Base-by-base conservation (phyloP, 306 rosid species). In the Sophora flavescens region DNA sequence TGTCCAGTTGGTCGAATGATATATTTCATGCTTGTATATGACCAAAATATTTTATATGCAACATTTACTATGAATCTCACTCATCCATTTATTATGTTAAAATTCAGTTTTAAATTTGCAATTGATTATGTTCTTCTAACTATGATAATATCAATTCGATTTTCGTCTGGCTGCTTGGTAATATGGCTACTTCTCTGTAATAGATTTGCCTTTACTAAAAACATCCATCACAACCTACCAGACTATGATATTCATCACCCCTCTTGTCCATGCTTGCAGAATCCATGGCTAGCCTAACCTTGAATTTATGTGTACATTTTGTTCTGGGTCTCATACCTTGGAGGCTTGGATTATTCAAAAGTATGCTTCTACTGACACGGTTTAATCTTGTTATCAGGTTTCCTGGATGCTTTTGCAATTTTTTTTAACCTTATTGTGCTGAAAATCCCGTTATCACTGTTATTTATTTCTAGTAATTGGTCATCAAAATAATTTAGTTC, bases 401-500 rank as follows among this genome's bases (percentile, higher is more conserved):
- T 58, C 28, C 41, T 30, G 12, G 12, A 26, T 30, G 39, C 65
- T 30, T 36, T 30, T 26, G 65, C 35, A 10, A 28, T 57, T 9
- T 26, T 13, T 59, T 2, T 33, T 39, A 39, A 39, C 44, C 17
- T 35, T 35, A 6, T 33, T 12, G 6, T 32, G 2, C 41, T 59
- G 64, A 59, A 59, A 17, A 53, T 11, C n/a, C 17, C 17, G 12
- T 59, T 3, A 59, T 59, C 32, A 12, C 2, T 59, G 15, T 30
- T 59, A 28, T 10, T 12, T 59, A 10, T n/a, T 59, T 18, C 61
- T 54, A 54, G 33, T 54, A 41, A 8, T 54, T 54, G 14, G 13
- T 54, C 13, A 54, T 54, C 61, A 54, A 54, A 57, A n/a, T 36
- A 57, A 57, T 57, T 8, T 57, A 22, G 15, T 57, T 33, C 33